Conservation (phyloP, 2,329 filamentous ascomycete genomes). For the Fusarium veterinarium region DNA sequence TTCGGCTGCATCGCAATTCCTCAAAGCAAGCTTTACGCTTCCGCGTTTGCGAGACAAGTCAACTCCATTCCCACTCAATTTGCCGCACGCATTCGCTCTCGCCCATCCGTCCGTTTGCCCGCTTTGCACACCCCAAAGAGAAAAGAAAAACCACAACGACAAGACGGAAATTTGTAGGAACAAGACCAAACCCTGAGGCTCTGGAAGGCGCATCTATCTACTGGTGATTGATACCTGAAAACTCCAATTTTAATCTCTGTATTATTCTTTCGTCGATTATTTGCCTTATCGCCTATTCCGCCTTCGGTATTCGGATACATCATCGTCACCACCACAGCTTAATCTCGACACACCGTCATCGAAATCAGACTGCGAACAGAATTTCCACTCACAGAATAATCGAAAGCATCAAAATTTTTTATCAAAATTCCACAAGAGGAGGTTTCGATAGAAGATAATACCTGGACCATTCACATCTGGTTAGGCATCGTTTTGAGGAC, state of each 20-base stretch:
- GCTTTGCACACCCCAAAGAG: conserved; percentile 27
- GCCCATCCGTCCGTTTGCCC: conserved; percentile 15
- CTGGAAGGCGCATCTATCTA: conserved; percentile 48
- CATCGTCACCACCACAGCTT: conserved; percentile 30
- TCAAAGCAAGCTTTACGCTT: conserved; percentile 22
- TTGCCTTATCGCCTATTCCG: conserved; percentile 40
- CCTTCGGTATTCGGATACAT: conserved; percentile 27
- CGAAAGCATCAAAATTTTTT: conserved; percentile 37
- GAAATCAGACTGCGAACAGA: conserved; percentile 42
- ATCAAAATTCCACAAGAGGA: conserved; percentile 42
- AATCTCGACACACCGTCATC: conserved; percentile 39
- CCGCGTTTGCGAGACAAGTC: conserved; percentile 40
- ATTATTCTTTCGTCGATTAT: conserved; percentile 47
- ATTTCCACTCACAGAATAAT: conserved; percentile 40
- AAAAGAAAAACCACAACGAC: conserved; percentile 29
- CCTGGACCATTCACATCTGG: conserved; percentile 38
- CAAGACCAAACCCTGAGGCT: conserved; percentile 37
- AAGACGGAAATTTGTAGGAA: conserved; percentile 38
- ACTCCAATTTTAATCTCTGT: conserved; percentile 44
- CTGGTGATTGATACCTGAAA: conserved; percentile 45
- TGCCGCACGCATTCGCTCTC: conserved; percentile 23
- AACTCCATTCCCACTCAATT: conserved; percentile 33
- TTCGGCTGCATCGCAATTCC: conserved; percentile 36
- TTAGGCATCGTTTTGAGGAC: conserved; percentile 34
- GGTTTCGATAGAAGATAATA: conserved; percentile 21